phyloP scores from a whole-genome alignment of 2,329 filamentous ascomycete genomes.

The Biscogniauxia sp. region DNA sequence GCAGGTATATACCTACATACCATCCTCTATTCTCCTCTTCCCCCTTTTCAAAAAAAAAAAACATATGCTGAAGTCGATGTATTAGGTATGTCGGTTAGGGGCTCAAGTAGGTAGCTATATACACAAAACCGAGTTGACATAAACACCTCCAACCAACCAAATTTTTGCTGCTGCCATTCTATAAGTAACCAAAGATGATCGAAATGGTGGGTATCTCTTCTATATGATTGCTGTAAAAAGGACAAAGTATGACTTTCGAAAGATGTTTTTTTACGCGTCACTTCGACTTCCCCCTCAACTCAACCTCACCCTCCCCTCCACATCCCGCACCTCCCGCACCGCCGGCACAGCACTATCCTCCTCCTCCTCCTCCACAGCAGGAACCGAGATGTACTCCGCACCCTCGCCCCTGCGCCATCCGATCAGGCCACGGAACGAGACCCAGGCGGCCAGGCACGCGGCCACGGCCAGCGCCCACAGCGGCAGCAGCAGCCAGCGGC shows the following conservation, averaged over 20 bases:
- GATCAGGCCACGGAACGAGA: slow-evolving; percentile 2
- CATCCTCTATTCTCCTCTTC: too few relatives aligned
- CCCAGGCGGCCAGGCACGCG: slow-evolving; percentile 1
- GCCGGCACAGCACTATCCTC: too few relatives aligned
- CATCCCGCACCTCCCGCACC: not conserved
- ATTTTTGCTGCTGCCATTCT: not conserved
- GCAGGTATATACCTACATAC: too few relatives aligned
- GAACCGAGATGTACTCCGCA: not conserved
- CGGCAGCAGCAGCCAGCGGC: slow-evolving; percentile 5
- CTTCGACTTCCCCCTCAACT: not conserved
- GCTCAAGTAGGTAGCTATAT: not conserved
- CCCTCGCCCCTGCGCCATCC: not conserved
- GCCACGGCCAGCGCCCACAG: not conserved
- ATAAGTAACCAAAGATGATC: not conserved
- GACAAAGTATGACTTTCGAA: too few relatives aligned
- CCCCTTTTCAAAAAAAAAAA: too few relatives aligned
- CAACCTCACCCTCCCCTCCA: not conserved
- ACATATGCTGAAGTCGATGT: too few relatives aligned
- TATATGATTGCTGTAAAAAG: not conserved
- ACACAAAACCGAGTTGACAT: not conserved
- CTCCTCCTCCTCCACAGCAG: not conserved
- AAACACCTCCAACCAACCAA: not conserved
- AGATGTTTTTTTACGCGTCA: too few relatives aligned
- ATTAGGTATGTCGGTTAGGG: too few relatives aligned
- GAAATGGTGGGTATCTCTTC: not conserved